Conservation (phyloP, 2,329 filamentous ascomycete species). For the Endoconidiophora laricicola region DNA sequence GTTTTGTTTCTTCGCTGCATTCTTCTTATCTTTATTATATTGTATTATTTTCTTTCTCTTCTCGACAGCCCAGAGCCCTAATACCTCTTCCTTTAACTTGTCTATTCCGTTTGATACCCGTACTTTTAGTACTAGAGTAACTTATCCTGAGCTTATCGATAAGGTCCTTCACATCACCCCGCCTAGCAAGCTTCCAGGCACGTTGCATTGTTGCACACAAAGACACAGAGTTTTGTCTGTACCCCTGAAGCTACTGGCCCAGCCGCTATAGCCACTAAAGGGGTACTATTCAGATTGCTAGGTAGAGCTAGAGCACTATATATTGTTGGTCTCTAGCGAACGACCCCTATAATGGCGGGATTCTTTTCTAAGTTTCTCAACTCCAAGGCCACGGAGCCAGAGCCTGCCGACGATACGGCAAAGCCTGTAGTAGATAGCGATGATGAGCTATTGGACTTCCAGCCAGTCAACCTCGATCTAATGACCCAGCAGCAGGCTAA, state of each 20-base stretch:
- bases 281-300: no score
- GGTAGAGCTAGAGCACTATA: no score
- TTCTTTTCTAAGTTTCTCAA: slow-evolving; percentile 11
- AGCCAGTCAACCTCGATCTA: slow-evolving; percentile 1
- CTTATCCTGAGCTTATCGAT: no score
- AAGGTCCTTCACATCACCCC: no score
- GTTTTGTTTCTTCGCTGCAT: not conserved
- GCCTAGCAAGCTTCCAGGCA: no score
- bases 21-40: not conserved
- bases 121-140: no score
- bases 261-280: no score
- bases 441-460: not conserved
- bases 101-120: not conserved
- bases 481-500: not conserved
- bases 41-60: not conserved
- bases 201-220: no score
- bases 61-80: no score
- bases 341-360: slow-evolving; percentile 3
- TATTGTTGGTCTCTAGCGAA: not conserved
- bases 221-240: no score
- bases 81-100: slow-evolving; percentile 1
- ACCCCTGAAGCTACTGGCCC: no score
- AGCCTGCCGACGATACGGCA: not conserved
- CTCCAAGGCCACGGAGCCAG: not conserved
- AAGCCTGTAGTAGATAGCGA: not conserved